Base-by-base conservation (phyloP, 1,139 yeast genomes). In the Tardiomyces digboiensis region DNA sequence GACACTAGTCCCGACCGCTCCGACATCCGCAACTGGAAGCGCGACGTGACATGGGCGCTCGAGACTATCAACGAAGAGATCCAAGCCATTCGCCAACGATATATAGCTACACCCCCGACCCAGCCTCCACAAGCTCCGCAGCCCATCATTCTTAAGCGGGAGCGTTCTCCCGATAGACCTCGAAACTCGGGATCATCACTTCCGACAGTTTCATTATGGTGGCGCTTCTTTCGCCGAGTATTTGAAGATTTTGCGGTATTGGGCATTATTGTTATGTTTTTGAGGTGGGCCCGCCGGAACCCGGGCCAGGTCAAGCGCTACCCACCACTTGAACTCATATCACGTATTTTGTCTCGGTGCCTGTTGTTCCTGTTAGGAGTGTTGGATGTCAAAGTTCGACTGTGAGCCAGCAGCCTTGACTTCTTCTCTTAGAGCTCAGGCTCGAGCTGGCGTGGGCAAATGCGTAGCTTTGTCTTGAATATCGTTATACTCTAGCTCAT, bases 41-140 rank as follows among this genome's bases (percentile, higher is more conserved):
- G 57, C 38, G 60, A 58, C 39, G 58, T 59, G 14, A 50, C 57
- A 1, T 52, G 59, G 55, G 59, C 60, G n/a, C 46, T 59, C 29
- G 64, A 59, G 38, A 53, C 61, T 2, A 55, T 59, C 12, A 53
- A 52, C 38, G 64, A 59, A 36, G 61, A 59, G 43, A 56, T 59
- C 40, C 47, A 48, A 41, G 52, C 56, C 10, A 52, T 55, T 41
- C 42, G 57, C 1, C 52, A 52, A 20, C 45, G 56, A 29, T 53
- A 54, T 29, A 26, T 26, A 16, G 33, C 33, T n/a, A 5, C 33
- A n/a, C 10, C 33, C 8, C 21, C 21, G 20, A 39, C 45, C 18
- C 44, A 46, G 7, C 36, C 40, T 37, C 38, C 40, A 29, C 42
- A 36, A 3, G 33, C 10, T 16, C 33, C 33, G 8, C 33, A 26